phyloP scores from a whole-genome alignment of 2,329 filamentous ascomycete species.

The Stagonosporopsis chrysanthemi region DNA sequence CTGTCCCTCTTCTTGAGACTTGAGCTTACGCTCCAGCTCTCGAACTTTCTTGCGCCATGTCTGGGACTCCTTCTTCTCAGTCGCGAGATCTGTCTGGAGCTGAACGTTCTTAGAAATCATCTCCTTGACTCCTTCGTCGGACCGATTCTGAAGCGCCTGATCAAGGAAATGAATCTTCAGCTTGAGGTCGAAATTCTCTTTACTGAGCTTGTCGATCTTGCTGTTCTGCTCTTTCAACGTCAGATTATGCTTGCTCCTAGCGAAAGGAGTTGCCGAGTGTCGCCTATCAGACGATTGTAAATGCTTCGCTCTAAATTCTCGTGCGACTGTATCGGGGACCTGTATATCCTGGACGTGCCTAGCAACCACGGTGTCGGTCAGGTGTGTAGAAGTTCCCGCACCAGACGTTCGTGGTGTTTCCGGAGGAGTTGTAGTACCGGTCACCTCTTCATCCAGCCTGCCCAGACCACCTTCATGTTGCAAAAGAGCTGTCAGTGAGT shows the following conservation, averaged over 20 bases:
- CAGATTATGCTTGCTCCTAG: constrained; percentile 59
- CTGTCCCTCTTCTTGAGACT: constrained; percentile 63
- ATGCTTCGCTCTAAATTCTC: constrained; percentile 82
- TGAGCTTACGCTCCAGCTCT: constrained; percentile 82
- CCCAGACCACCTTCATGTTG: constrained; percentile 59
- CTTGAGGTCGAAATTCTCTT: constrained; percentile 90
- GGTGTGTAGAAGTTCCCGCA: constrained; percentile 62
- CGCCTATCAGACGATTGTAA: constrained; percentile 69
- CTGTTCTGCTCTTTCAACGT: constrained; percentile 97
- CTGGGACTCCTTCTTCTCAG: constrained; percentile 91
- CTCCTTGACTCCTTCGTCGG: constrained; percentile 95
- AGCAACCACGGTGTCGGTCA: constrained; percentile 84
- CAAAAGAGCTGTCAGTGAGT: constrained; percentile 41
- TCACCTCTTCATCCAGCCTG: constrained; percentile 66
- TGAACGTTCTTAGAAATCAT: constrained; percentile 98
- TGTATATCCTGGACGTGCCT: constrained; percentile 89
- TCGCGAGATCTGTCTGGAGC: constrained; percentile 86
- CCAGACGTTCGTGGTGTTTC: constrained; percentile 73
- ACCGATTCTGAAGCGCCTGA: constrained; percentile 89
- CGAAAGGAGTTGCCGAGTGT: constrained; percentile 47
- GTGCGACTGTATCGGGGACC: constrained; percentile 85
- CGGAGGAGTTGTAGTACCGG: constrained; percentile 59
- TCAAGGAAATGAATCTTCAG: constrained; percentile 89
- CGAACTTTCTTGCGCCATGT: constrained; percentile 79
- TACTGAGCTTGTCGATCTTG: constrained; percentile 93